Evolutionary conservation across 1,139 yeast species (phyloP).

Genomic region (Suhomyces bolitotheri): DNA sequence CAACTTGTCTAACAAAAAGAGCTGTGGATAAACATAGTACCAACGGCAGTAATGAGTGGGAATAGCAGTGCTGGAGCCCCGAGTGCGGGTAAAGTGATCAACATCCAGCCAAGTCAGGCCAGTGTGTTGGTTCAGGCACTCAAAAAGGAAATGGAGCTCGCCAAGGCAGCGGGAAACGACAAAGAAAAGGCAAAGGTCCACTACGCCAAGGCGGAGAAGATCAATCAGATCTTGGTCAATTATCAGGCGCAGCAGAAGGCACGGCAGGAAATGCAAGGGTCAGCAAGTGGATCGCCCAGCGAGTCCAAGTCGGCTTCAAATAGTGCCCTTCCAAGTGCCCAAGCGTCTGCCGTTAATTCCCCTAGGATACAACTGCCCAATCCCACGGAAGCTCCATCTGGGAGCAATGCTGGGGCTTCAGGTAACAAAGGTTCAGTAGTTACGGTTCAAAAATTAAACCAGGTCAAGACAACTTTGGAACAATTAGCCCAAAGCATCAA

Average conservation of each 20-base stretch:
- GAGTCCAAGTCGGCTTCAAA: slow-evolving; percentile 16
- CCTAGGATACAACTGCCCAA: slow-evolving; percentile 10
- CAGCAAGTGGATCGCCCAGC: slow-evolving; percentile 10
- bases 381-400: slow-evolving; percentile 1
- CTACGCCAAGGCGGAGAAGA: slow-evolving; percentile 64
- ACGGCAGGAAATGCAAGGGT: slow-evolving; percentile 12
- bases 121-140: slow-evolving; percentile 61
- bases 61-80: slow-evolving; percentile 21
- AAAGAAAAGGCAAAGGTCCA: slow-evolving; percentile 70
- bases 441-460: slow-evolving; percentile 42
- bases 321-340: slow-evolving; percentile 27
- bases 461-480: slow-evolving; percentile 36
- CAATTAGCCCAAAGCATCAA: slow-evolving; percentile 44
- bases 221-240: slow-evolving; percentile 49
- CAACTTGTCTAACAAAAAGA: not conserved
- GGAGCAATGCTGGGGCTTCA: not conserved
- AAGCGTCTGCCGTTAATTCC: slow-evolving; percentile 8
- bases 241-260: slow-evolving; percentile 40
- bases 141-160: slow-evolving; percentile 62
- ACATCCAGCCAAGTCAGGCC: slow-evolving; percentile 55
- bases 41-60: slow-evolving; percentile 8
- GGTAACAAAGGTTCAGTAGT: slow-evolving; percentile 26
- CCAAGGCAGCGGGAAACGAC: slow-evolving; percentile 52
- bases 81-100: slow-evolving; percentile 7
- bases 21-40: not conserved